phyloP scores from a whole-genome alignment of 495 filamentous ascomycete species.

The Xylona heveae region DNA sequence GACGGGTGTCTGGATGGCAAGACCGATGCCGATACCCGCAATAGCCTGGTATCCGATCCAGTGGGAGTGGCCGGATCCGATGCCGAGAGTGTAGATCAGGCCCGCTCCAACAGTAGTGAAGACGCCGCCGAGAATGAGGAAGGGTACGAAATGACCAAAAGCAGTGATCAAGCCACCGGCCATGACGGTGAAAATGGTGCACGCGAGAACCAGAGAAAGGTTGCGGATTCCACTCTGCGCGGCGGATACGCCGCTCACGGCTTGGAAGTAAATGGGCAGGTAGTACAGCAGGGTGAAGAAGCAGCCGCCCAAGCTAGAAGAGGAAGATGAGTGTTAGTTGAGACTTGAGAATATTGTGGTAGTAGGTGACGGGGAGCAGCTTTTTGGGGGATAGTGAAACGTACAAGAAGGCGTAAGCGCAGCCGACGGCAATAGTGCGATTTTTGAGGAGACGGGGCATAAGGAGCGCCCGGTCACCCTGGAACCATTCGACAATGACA shows the following conservation, averaged over 20 bases:
- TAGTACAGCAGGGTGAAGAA: slow-evolving; percentile 32
- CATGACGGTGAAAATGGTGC: slow-evolving; percentile 14
- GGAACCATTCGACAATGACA: slow-evolving; percentile 9
- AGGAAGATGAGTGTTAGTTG: neutral
- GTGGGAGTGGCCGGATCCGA: slow-evolving; percentile 9
- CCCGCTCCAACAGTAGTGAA: slow-evolving; percentile 13
- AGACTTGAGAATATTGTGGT: slow-evolving; percentile 1
- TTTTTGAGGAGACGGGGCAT: slow-evolving; percentile 8
- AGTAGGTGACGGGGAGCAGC: slow-evolving; percentile 10
- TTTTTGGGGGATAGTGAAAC: slow-evolving; percentile 5
- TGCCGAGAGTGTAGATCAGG: slow-evolving; percentile 16
- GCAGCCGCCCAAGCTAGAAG: slow-evolving; percentile 15
- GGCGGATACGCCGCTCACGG: slow-evolving; percentile 21
- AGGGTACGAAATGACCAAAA: slow-evolving; percentile 16
- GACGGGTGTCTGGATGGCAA: slow-evolving; percentile 15
- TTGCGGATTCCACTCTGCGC: slow-evolving; percentile 27
- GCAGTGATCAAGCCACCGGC: slow-evolving; percentile 13
- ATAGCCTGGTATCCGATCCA: slow-evolving; percentile 23
- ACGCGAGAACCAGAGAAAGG: slow-evolving; percentile 25
- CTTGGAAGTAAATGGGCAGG: slow-evolving; percentile 43
- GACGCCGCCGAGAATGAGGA: slow-evolving; percentile 13
- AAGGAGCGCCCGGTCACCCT: slow-evolving; percentile 14
- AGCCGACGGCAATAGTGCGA: slow-evolving; percentile 9
- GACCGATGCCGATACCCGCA: slow-evolving; percentile 14
- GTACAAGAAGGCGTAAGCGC: slow-evolving; percentile 12